Evolutionary conservation across 169 alveolate species (phyloP).

Genomic region (Plasmodium inui): DNA sequence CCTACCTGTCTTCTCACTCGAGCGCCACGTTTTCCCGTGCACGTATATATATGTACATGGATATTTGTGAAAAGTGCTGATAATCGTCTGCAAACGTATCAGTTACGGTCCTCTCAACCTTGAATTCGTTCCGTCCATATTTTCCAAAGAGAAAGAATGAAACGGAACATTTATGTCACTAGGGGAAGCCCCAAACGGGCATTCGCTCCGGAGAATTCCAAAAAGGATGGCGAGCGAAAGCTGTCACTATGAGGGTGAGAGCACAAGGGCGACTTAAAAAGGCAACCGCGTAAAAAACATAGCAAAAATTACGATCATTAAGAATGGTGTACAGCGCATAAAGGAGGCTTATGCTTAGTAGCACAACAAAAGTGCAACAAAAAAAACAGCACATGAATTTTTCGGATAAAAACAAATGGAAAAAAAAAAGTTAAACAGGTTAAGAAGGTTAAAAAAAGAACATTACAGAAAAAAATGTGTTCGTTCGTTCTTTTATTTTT

Average conservation of each 20-base stretch:
- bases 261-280: neutral
- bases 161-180: neutral
- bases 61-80: neutral
- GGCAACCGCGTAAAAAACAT: neutral
- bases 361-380: neutral
- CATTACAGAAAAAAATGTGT: neutral
- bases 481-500: neutral
- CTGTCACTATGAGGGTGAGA: neutral
- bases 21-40: neutral
- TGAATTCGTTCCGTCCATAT: conserved; percentile 1
- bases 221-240: neutral
- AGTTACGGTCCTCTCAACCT: neutral
- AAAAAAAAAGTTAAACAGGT: conserved; percentile 10
- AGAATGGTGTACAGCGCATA: neutral
- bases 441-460: neutral
- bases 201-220: neutral
- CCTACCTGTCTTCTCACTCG: neutral
- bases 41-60: neutral
- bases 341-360: neutral
- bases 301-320: neutral
- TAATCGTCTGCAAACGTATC: neutral
- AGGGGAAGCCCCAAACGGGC: neutral
- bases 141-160: neutral
- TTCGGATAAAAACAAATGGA: conserved; percentile 1
- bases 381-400: neutral